Percentiles rank a stretch among this genome's conserved stretches.
These are phyloP conservation scores for Toxicodendron radicans DNA, from an alignment of 345 rosid species.

Conservation along the genomic window DNA sequence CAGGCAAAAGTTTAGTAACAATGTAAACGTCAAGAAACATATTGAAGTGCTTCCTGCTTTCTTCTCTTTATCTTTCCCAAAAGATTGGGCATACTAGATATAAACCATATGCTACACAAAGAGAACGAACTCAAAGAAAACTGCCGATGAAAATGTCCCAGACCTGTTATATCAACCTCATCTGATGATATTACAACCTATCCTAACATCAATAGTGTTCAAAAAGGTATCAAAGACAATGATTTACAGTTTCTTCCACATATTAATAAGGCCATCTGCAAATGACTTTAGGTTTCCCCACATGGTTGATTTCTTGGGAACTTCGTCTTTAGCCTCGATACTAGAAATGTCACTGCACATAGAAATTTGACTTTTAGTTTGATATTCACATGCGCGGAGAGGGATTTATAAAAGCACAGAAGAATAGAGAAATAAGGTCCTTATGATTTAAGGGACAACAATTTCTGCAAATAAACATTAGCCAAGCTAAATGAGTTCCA, in stretches of 20 bases:
- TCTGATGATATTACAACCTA: not conserved
- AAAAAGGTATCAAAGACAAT: not conserved
- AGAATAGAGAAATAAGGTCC: too few species aligned
- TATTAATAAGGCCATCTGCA: slow-evolving; percentile 33
- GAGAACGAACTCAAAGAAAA: not conserved
- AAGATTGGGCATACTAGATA: not conserved
- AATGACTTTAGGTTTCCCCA: slow-evolving; percentile 47
- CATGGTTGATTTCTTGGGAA: slow-evolving; percentile 24
- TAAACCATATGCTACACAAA: slow-evolving; percentile 9
- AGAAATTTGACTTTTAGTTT: not conserved
- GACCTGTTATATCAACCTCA: not conserved
- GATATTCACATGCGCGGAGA: not conserved
- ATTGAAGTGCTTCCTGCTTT: not conserved
- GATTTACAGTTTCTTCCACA: slow-evolving; percentile 38
- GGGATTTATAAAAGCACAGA: not conserved
- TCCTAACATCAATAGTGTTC: not conserved
- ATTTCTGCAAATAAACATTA: not conserved
- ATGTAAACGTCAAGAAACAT: not conserved
- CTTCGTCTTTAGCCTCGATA: slow-evolving; percentile 13
- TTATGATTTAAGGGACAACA: not conserved
- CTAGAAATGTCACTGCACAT: slow-evolving; percentile 7
- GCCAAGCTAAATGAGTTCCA: not conserved
- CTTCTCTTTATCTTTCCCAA: slow-evolving; percentile 4
- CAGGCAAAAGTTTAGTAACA: not conserved
- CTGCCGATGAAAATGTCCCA: not conserved